Evolutionary conservation across 2,329 filamentous ascomycete genomes (phyloP).

Genomic region (Apiospora pterosperma): DNA sequence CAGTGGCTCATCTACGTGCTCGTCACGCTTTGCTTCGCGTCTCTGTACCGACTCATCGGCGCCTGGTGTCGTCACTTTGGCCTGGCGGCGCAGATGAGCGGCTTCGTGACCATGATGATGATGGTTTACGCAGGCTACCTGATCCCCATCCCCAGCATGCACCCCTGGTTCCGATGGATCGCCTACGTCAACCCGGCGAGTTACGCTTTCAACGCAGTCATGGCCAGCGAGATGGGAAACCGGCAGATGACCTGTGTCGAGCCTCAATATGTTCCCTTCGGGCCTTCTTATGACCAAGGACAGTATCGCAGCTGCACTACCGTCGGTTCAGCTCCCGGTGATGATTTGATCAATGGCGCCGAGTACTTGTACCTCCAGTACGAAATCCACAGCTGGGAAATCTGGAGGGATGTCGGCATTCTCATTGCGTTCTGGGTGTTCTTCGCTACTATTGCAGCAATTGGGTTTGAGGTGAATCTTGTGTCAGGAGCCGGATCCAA

Average conservation of each 20-base stretch:
- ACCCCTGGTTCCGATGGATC: slow-evolving; percentile 71
- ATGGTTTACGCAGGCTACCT: slow-evolving; percentile 49
- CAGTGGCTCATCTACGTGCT: slow-evolving; percentile 58
- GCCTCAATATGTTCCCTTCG: slow-evolving; percentile 43
- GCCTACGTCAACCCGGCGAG: slow-evolving; percentile 62
- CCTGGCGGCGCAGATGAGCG: slow-evolving; percentile 22
- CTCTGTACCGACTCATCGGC: slow-evolving; percentile 65
- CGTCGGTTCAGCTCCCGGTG: slow-evolving; percentile 48
- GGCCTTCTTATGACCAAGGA: slow-evolving; percentile 30
- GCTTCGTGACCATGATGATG: slow-evolving; percentile 23
- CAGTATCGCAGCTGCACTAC: slow-evolving; percentile 53
- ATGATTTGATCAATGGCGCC: slow-evolving; percentile 47
- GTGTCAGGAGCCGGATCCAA: slow-evolving; percentile 60
- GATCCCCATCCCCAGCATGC: slow-evolving; percentile 55
- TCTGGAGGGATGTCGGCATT: slow-evolving; percentile 77
- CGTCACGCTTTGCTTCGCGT: slow-evolving; percentile 59
- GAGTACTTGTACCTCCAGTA: slow-evolving; percentile 51
- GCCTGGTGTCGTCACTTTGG: slow-evolving; percentile 52
- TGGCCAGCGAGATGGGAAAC: slow-evolving; percentile 52
- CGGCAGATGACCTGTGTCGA: slow-evolving; percentile 47
- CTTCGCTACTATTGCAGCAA: slow-evolving; percentile 68
- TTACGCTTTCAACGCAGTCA: slow-evolving; percentile 62
- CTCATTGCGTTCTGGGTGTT: slow-evolving; percentile 72
- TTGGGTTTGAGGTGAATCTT: slow-evolving; percentile 70
- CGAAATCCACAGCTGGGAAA: slow-evolving; percentile 51